Evolutionary conservation across 2,329 filamentous ascomycete genomes (phyloP), one percentile per base, ranked within the genome.

Genomic region (Emericellopsis cladophorae): DNA sequence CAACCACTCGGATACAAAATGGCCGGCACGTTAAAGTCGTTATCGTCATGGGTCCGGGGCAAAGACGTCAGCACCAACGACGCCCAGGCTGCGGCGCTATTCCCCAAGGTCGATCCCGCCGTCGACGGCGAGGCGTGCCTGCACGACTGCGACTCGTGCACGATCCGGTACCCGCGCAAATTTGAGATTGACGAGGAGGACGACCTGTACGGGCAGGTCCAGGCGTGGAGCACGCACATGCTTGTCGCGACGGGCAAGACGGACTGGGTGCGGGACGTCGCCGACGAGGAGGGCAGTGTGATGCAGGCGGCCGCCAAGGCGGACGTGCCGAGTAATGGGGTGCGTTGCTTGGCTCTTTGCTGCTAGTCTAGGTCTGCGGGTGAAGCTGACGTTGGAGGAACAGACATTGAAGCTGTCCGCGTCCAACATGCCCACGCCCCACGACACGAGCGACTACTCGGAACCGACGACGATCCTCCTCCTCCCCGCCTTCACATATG

Each of bases 201-300:
- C 55, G 67, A 79, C 51, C 65, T 98, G 38, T 96, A 93, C 56
- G 92, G 90, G 1, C 70, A 84, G 44, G 75, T 95, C 46, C 84
- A 87, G 54, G 86, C 79, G 31, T 96, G 87, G 84, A 81, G 77
- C 53, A 92, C 88, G 16, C 92, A 98, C 62, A 57, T 95, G 46
- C 67, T 98, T 26, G 87, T 96, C 14, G 92, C 87, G 21, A 98
- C 92, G n/a, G 86, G 88, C 45, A 95, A 95, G 74, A 74, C 81
- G 22, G 92, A 98, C 62, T 98, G 92, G 92, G 83, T 90, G 54
- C 67, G 85, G 45, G 83, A 94, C 64, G 85, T 95, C 36, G 78
- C 76, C 42, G 84, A 96, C 55, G 92, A 96, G 67, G 81, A 84
- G 60, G 84, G 83, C 6, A 87, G 81, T 55, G 72, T 90, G 26